A percentile compares a stretch with the other conserved stretches of the same genome.
These are phyloP conservation scores for Massariosphaeria phaeospora DNA, from an alignment of 495 filamentous ascomycete species.

Conservation along the genomic window DNA sequence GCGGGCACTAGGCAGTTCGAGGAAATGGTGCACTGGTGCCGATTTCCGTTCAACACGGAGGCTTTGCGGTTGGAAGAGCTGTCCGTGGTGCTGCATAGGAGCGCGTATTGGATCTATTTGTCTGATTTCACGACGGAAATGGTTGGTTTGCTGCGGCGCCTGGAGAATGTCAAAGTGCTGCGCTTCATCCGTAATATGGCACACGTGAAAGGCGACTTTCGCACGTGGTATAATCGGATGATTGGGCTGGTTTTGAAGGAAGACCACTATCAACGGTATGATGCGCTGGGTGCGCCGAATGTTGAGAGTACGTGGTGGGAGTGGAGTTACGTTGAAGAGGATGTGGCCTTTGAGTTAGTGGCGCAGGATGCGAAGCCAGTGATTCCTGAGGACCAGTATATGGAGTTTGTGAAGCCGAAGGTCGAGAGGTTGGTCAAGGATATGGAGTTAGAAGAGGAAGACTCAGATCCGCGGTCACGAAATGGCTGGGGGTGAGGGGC, in stretches of 20 bases:
- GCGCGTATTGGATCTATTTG: constrained; percentile 34
- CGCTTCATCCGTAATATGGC: constrained; percentile 36
- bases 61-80: constrained; percentile 30
- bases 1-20: constrained; percentile 31
- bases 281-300: constrained; percentile 11
- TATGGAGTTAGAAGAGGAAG: constrained; percentile 36
- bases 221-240: constrained; percentile 36
- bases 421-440: constrained; percentile 25
- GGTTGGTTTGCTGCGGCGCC: constrained; percentile 31
- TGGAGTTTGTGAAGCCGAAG: constrained; percentile 32
- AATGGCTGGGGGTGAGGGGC: constrained; percentile 12
- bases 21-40: constrained; percentile 30
- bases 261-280: constrained; percentile 35
- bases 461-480: constrained; percentile 32
- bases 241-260: constrained; percentile 36
- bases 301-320: constrained; percentile 35
- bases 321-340: constrained; percentile 34
- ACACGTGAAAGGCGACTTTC: constrained; percentile 34
- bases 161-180: constrained; percentile 29
- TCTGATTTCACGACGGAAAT: constrained; percentile 32
- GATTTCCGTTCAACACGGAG: constrained; percentile 30
- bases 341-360: constrained; percentile 28
- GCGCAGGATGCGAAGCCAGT: constrained; percentile 27
- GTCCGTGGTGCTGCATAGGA: constrained; percentile 32
- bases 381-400: constrained; percentile 32